Percentiles rank a stretch among this genome's conserved stretches.
phyloP scores from a whole-genome alignment of 2,329 filamentous ascomycete genomes.

The Verticillium dahliae region DNA sequence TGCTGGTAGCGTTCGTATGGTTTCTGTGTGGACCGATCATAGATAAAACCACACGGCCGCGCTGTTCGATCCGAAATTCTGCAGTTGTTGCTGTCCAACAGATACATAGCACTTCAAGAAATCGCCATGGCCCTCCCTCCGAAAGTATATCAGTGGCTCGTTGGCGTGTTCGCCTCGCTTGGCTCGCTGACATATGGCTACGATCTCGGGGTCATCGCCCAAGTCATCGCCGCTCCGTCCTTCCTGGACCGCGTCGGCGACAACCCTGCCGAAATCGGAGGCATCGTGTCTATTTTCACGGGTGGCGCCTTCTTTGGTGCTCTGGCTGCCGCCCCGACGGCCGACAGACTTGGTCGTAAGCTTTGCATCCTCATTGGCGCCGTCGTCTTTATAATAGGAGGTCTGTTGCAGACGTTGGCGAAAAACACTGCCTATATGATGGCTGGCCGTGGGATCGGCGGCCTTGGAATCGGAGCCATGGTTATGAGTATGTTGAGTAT shows the following conservation, averaged over 20 bases:
- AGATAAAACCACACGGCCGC: background rate
- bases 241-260: conserved; percentile 32
- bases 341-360: conserved; percentile 62
- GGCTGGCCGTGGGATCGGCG: conserved; percentile 62
- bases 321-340: conserved; percentile 53
- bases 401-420: conserved; percentile 66
- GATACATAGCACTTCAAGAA: background rate
- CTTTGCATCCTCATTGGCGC: conserved; percentile 67
- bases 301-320: conserved; percentile 70
- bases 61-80: background rate
- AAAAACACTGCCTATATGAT: conserved; percentile 54
- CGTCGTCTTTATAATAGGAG: conserved; percentile 65
- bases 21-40: background rate
- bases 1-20: background rate
- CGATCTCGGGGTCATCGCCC: conserved; percentile 46
- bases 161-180: conserved; percentile 48
- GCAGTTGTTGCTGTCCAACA: background rate
- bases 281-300: conserved; percentile 58
- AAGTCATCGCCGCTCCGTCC: conserved; percentile 41
- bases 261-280: conserved; percentile 10
- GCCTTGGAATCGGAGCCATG: conserved; percentile 35
- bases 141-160: conserved; percentile 43
- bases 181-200: conserved; percentile 50
- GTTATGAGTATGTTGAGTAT: background rate
- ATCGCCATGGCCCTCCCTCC: conserved; percentile 34